phyloP scores from a whole-genome alignment of 495 filamentous ascomycete genomes.

The Neurospora sp. region DNA sequence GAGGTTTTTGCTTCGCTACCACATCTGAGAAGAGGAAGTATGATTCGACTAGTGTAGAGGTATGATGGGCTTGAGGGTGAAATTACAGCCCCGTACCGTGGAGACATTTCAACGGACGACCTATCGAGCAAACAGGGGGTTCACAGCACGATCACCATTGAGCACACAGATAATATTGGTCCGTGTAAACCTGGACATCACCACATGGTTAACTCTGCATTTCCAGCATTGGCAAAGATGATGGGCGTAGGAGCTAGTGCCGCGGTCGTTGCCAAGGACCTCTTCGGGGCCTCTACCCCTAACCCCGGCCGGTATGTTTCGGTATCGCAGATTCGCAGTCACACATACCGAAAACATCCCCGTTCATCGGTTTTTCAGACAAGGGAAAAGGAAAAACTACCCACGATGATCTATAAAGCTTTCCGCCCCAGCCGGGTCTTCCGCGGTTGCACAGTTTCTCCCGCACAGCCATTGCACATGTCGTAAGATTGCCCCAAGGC shows the following conservation, averaged over 20 bases:
- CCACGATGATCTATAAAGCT: not conserved
- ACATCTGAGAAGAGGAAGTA: not conserved
- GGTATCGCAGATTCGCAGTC: not conserved
- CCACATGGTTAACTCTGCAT: not conserved
- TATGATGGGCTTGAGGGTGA: not conserved
- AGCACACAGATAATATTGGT: not conserved
- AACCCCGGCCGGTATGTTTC: not conserved
- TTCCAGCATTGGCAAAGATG: not conserved
- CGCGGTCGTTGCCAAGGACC: not conserved
- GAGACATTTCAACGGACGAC: not conserved
- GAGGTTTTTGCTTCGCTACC: not conserved
- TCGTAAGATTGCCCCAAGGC: not conserved
- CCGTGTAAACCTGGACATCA: not conserved
- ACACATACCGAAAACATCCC: not conserved
- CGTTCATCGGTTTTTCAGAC: not conserved
- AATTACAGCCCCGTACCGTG: not conserved
- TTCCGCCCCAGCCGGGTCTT: not conserved
- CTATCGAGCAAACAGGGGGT: not conserved
- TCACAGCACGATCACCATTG: not conserved
- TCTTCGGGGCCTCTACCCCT: not conserved
- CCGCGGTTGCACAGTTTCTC: not conserved
- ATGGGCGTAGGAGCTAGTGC: not conserved
- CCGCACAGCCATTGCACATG: not conserved
- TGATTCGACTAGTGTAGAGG: not conserved
- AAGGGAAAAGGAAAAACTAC: not conserved